Evolutionary conservation across 805 yeast species (phyloP).

Genomic region (Hanseniaspora clermontiae): DNA sequence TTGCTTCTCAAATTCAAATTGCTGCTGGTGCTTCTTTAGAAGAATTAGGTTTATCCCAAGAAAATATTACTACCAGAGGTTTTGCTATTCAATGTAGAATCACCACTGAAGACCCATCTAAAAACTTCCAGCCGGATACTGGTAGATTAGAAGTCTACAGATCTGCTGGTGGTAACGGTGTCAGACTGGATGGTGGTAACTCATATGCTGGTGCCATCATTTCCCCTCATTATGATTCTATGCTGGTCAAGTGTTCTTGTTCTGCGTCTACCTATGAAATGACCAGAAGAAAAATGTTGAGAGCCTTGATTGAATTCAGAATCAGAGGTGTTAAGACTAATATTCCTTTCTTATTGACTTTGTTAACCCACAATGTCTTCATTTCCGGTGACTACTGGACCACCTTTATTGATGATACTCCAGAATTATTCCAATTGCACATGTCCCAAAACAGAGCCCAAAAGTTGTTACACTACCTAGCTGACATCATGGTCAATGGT

Average conservation of each 20-base stretch:
- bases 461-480: slow-evolving; percentile 79
- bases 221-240: slow-evolving; percentile 93
- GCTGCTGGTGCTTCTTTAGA: slow-evolving; percentile 95
- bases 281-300: slow-evolving; percentile 92
- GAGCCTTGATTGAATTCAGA: slow-evolving; percentile 94
- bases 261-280: slow-evolving; percentile 96
- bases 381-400: slow-evolving; percentile 90
- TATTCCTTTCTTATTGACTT: slow-evolving; percentile 86
- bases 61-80: slow-evolving; percentile 88
- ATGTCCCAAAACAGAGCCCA: slow-evolving; percentile 94
- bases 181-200: slow-evolving; percentile 96
- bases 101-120: slow-evolving; percentile 94
- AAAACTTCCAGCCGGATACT: slow-evolving; percentile 95
- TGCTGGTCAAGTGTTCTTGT: slow-evolving; percentile 95
- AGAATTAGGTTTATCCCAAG: slow-evolving; percentile 86
- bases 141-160: slow-evolving; percentile 97
- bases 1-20: slow-evolving; percentile 96
- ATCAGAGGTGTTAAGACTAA: slow-evolving; percentile 98
- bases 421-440: slow-evolving; percentile 87
- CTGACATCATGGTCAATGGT: slow-evolving; percentile 90
- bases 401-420: slow-evolving; percentile 96
- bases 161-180: slow-evolving; percentile 99
- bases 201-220: slow-evolving; percentile 95
- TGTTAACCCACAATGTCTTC: slow-evolving; percentile 81
- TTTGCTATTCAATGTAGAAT: slow-evolving; percentile 98